Base-by-base conservation (phyloP, 352 stramenopile species). In the Globisporangium iwayamae region DNA sequence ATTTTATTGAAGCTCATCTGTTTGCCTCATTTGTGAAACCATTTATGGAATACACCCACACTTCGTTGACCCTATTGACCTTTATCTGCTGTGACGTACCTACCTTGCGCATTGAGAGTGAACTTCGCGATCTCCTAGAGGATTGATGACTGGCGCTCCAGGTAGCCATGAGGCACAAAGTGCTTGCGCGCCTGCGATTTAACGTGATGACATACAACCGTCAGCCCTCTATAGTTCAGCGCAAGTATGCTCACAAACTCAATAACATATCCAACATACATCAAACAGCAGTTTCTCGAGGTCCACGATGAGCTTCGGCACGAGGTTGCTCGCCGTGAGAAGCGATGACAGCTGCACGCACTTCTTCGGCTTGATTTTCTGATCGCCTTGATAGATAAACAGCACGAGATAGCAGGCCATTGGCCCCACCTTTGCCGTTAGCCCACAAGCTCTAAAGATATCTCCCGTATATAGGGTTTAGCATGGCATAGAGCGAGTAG, bases 41-140 rank as follows among this genome's bases (percentile, higher is more conserved):
- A 36, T 36, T 8, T 5, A 1, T 36, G 32, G 32, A 36, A 36
- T 2, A 36, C 32, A 36, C 32, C 32, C 32, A 36, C 32, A 28
- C 25, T 28, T 28, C 25, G 25, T 28, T 28, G 25, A 28, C 1
- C 25, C 2, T 28, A 28, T 28, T 28, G 25, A 28, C 25, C 25
- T 28, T 28, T 28, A 28, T 28, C 25, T 28, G 25, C 25, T 28
- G 25, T 28, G 25, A 28, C 25, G 25, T 28, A 28, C 25, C 25
- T 72, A 89, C 87, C 78, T 97, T 89, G 32, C 90, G 83, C 25
- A 97, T 93, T 94, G 34, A 97, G 76, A 48, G 88, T 89, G 65
- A 96, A 91, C 25, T 97, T 87, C 1, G 85, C 55, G 63, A 96
- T 90, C 54, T 93, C 85, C 67, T 97, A 92, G 9, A 97, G 72